phyloP scores from a whole-genome alignment of 176 grass and related monocot genomes.

The Triticum aestivum region IWGSC_CS_RefSeq_v2.1 NC_057813.1:629840793-629841292 shows the following conservation, averaged over 20 bases:
- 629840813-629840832: neutral
- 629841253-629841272: too few species aligned
- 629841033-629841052: neutral
- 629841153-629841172: neutral
- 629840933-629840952: neutral
- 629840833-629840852: neutral
- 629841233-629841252: neutral
- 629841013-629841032: neutral
- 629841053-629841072: neutral
- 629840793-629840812: neutral
- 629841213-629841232: neutral
- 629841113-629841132: neutral
- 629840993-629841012: neutral
- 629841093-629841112: neutral
- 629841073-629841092: neutral
- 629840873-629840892: neutral
- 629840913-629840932: neutral
- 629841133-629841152: neutral
- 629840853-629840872: neutral
- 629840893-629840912: neutral
- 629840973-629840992: neutral
- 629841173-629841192: neutral
- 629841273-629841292: too few species aligned
- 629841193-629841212: neutral
- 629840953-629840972: neutral